Base-by-base conservation (phyloP, 805 yeast genomes). In the Tetrapisispora pingtungensis region DNA sequence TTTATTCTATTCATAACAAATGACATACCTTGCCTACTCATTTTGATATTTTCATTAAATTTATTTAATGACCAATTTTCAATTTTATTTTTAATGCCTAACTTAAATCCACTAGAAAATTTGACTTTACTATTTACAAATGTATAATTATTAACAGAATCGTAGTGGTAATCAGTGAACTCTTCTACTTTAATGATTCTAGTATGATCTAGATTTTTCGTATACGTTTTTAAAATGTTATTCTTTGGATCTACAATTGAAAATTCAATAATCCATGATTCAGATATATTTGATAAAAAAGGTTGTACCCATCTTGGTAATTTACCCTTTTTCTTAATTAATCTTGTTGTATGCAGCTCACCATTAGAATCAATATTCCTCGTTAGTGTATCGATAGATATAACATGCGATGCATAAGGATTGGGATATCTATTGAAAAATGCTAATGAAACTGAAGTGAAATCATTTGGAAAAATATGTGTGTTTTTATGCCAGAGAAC, bases 351-450 rank as follows among this genome's bases (percentile, higher is more conserved):
- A 51, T 77, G 74, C 38, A 89, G 71, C 41, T 77, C 70, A 20
- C 94, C 94, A 10, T 77, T 67, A 1, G 57, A 50, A 49, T 81
- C 86, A 17, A 86, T 69, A 47, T 67, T 61, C 42, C 75, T 67
- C 30, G 78, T 78, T 14, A 89, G 58, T 1, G 95, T 84, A 60
- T 89, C 97, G 24, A 78, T 79, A 7, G 95, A 82, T 31, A 81
- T 68, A 12, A 90, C 96, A 66, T 90, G 96, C 10, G 77, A 68
- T 15, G 96, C 81, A 59, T 73, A 88, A 2, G 97, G 97, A 60
- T 75, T 75, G 3, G 79, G 79, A 52, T 80, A 81, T 52, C 81
- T 68, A 65, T 79, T 80, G 65, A 85, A 80, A 59, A 82, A 81
- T 1, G 95, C 95, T 40, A 80, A 67, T 1, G 87, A 72, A 3